Percentiles rank a stretch among this genome's conserved stretches.
These are phyloP conservation scores for Sporothrix globosa DNA, from an alignment of 2,329 filamentous ascomycete genomes.

Conservation along the genomic window DNA sequence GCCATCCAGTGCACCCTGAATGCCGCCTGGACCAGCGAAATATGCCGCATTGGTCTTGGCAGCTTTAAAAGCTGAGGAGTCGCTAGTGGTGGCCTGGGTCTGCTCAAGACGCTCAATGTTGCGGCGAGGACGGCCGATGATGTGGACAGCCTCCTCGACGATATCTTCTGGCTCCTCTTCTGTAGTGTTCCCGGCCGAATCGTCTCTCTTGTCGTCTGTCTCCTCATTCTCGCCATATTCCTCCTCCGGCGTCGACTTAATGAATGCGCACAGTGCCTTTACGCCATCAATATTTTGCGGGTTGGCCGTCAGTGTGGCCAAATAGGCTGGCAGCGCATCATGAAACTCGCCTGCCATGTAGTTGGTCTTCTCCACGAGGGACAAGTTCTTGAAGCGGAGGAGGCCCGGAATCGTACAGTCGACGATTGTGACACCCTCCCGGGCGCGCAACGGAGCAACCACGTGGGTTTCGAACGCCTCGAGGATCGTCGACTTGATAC, in stretches of 20 bases:
- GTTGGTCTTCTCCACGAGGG: not conserved
- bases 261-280: conserved; percentile 58
- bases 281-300: conserved; percentile 58
- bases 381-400: conserved; percentile 18
- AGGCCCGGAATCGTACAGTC: conserved; percentile 51
- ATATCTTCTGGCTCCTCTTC: conserved; percentile 61
- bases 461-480: conserved; percentile 58
- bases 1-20: conserved; percentile 52
- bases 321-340: conserved; percentile 58
- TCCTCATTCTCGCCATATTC: conserved; percentile 65
- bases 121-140: not conserved
- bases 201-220: not conserved
- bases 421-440: conserved; percentile 58
- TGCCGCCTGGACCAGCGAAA: conserved; percentile 60
- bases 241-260: conserved; percentile 56
- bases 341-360: conserved; percentile 58
- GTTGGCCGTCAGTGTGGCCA: conserved; percentile 60
- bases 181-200: conserved; percentile 40
- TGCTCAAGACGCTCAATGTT: conserved; percentile 32
- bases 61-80: conserved; percentile 44
- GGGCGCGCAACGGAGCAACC: conserved; percentile 54
- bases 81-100: not conserved
- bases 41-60: conserved; percentile 28
- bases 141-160: conserved; percentile 47
- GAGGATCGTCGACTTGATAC: conserved; percentile 39